Conservation (phyloP, 768 basidiomycete genomes). For the Clitopilus passeckerianus region DNA sequence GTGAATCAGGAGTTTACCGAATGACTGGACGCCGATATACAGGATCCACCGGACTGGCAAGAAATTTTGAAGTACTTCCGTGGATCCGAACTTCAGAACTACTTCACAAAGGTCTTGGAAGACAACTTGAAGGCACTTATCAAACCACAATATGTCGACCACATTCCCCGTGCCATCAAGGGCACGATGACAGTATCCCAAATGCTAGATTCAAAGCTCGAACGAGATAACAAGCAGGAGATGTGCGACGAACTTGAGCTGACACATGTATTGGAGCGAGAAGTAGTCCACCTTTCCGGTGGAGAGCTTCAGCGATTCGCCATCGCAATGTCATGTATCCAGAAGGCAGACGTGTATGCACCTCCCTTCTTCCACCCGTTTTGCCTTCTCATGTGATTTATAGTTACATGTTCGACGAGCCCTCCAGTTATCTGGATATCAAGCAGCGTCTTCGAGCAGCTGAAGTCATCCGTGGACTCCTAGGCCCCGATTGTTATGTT, state of each 20-base stretch:
- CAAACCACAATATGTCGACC: slow-evolving; percentile 99
- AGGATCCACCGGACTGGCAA: slow-evolving; percentile 99
- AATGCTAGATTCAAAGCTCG: slow-evolving; percentile 91
- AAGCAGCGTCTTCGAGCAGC: slow-evolving; percentile 94
- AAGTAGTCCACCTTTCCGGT: slow-evolving; percentile 84
- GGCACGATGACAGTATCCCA: slow-evolving; percentile 78
- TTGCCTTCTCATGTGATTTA: neutral
- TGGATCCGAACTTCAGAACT: slow-evolving; percentile 98
- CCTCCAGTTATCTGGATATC: slow-evolving; percentile 96
- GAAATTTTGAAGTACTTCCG: slow-evolving; percentile 98
- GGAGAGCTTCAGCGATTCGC: slow-evolving; percentile 98
- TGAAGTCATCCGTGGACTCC: slow-evolving; percentile 86
- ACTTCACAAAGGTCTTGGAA: slow-evolving; percentile 98
- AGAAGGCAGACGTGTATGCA: slow-evolving; percentile 90
- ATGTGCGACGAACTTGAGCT: slow-evolving; percentile 88
- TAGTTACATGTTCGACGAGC: slow-evolving; percentile 99
- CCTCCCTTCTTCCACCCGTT: neutral
- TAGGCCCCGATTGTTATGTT: slow-evolving; percentile 83
- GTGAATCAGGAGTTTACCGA: neutral
- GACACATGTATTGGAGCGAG: slow-evolving; percentile 79
- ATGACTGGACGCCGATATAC: slow-evolving; percentile 1
- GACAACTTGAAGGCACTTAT: slow-evolving; percentile 98
- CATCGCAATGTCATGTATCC: slow-evolving; percentile 95
- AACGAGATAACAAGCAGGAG: slow-evolving; percentile 82
- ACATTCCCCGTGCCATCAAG: slow-evolving; percentile 96